Evolutionary conservation across 2,329 filamentous ascomycete species (phyloP), one percentile per base, ranked within the genome.

Genomic region (Albophoma yamanashiensis): DNA sequence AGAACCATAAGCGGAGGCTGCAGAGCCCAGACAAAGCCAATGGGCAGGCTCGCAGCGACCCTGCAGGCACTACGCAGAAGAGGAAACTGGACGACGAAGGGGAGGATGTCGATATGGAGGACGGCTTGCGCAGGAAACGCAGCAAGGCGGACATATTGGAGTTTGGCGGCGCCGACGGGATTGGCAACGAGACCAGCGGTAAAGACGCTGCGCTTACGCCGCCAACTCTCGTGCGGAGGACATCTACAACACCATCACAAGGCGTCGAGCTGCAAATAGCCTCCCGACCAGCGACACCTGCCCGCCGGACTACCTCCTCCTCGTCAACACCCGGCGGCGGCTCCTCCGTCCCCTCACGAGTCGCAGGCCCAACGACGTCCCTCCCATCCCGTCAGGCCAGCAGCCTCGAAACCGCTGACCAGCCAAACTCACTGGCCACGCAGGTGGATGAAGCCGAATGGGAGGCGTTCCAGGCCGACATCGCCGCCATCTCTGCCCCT

Each of bases 401-500:
- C 56, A 64, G 62, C 36, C 58, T 68, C 39, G 59, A 62, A 38
- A 53, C 58, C 50, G 61, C 66, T 40, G 61, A 67, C 14, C 50
- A 65, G n/a, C 60, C 63, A 47, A 58, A 59, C 14, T 42, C 65
- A 34, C 55, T 63, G 22, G 58, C 66, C 50, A 61, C 64, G 22
- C 64, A 70, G 9, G 75, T 79, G 11, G 85, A 92, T 69, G 90
- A 96, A 68, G 84, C 87, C 59, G 89, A 94, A 73, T 94, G 89
- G 89, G 88, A 89, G 2, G 89, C 90, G 11, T 95, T 96, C 69
- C 88, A 96, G 70, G 89, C 89, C 3, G 90, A 96, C 59, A 86
- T 96, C 59, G 88, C 85, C 22, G 74, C 76, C 38, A 69, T 76
- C 31, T 66, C 71, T 36, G 68, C 68, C 2, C 67, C 74, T 2